Base-by-base conservation (phyloP, 192 early-diverging fungal genomes). In the Backusella tuberculispora region DNA sequence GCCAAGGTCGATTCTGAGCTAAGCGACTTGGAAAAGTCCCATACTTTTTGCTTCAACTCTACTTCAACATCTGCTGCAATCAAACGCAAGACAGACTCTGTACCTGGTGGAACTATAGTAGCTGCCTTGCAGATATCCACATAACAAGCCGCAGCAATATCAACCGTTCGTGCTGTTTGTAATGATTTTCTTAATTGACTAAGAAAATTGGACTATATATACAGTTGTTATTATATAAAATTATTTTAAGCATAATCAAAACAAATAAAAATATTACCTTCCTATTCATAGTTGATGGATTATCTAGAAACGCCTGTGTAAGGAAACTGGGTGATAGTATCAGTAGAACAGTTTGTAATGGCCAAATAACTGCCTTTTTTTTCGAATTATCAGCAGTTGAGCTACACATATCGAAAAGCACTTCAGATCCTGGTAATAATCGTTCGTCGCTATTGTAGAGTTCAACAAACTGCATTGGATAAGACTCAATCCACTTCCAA, bases 401-500 rank as follows among this genome's bases (percentile, higher is more conserved):
- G 40, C 69, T 77, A 44, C 91, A 88, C 47, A 88, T 89, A 68
- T 93, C 90, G 75, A 95, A 95, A 14, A 95, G 80, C 34, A 87
- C 79, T 65, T 95, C 92, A 5, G 94, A 90, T 5, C 86, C 83
- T 15, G 87, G 84, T 19, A 87, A 83, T 48, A 88, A 72, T 6
- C 86, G 80, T 47, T 78, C 81, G 26, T 79, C 72, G 4, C 74
- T 88, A 66, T 85, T 83, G 76, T 91, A 93, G 44, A 96, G 84
- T 69, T 88, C 85, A 41, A 90, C 87, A 75, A 95, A 97, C 65
- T 96, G 93, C 17, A 84, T 78, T 4, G 93, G 90, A 73, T 91
- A 96, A 10, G 89, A 83, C 48, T 94, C 90, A 24, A 98, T 95
- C 90, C 95, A 98, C 81, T 91, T 92, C 95, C 95, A 97, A 71